A percentile compares a stretch with the other conserved stretches of the same genome.
These are phyloP conservation scores for Plantago elongata DNA, from an alignment of 257 asterid genomes.

Conservation along the genomic window DNA sequence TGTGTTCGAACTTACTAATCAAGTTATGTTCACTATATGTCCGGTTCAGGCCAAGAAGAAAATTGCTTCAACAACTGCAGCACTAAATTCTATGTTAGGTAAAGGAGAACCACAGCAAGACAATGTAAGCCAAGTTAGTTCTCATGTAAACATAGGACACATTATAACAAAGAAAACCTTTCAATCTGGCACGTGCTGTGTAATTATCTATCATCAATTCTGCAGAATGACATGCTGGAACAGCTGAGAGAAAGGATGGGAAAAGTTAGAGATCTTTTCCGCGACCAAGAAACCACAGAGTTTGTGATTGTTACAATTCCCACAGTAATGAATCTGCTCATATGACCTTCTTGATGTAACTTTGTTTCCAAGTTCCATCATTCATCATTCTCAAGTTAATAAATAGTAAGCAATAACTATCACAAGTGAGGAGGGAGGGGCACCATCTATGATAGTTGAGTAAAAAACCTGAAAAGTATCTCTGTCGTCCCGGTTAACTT, in stretches of 20 bases:
- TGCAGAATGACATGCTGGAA: constrained; percentile 59
- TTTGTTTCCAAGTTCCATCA: background rate
- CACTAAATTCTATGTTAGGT: constrained; percentile 54
- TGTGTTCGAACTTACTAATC: constrained; percentile 3
- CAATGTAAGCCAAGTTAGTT: constrained; percentile 33
- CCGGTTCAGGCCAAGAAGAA: constrained; percentile 55
- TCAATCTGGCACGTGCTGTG: background rate
- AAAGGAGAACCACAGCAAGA: constrained; percentile 47
- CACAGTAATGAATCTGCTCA: constrained; percentile 39
- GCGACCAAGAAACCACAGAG: constrained; percentile 53
- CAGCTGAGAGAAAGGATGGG: constrained; percentile 55
- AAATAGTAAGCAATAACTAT: background rate
- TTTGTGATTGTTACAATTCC: constrained; percentile 75
- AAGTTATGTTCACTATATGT: constrained; percentile 8
- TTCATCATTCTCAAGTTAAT: background rate
- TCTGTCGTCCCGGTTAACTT: too few species aligned
- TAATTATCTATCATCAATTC: background rate
- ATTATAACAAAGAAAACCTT: background rate
- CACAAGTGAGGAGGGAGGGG: background rate
- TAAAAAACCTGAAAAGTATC: too few species aligned
- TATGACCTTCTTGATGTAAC: background rate
- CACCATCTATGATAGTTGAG: too few species aligned
- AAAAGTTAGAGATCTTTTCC: constrained; percentile 75
- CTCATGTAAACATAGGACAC: background rate
- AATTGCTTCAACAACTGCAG: constrained; percentile 63